Evolutionary conservation across 2,329 filamentous ascomycete genomes (phyloP), one percentile per base, ranked within the genome.

Genomic region (Aspergillus felis): DNA sequence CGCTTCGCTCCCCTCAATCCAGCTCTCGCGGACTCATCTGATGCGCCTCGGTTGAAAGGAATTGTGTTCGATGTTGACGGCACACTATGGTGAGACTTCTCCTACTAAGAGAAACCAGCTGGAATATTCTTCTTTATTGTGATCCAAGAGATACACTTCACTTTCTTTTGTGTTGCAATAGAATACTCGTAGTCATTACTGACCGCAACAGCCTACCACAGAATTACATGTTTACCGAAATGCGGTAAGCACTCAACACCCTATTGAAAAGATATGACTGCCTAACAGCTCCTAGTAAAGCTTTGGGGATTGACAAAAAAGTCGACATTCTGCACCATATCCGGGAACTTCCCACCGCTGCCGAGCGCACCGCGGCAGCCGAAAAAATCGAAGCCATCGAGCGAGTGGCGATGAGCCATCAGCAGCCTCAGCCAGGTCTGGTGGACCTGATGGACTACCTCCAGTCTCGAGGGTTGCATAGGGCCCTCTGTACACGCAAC

Each of bases 41-140:
- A 50, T 60, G 73, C 74, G 20, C 79, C 81, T 46, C 67, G 66
- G 29, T 67, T 87, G 56, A 79, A 80, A 65, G 85, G 85, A 1
- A 81, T 87, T 27, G 79, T 97, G 14, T 97, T 97, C 75, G 93
- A 99, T 76, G 90, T 99, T 61, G 93, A 99, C 74, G 93, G 93
- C 3, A 99, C 93, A 25, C 76, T 97, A 59, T 97, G 89, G 92
- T 95, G 22, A 24, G 44, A 76, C 17, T 3, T 49, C 27, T 9
- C 77, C 32, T 38, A 17, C 3, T 1, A 7, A 38, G 5, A 17
- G 1, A 38, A 5, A 38, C 6, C 5, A 38, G 2, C 5, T 17
- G 32, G 14, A 4, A 6, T 38, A 17, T 65, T 29, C 50, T 28
- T 25, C n/a, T 53, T 22, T 38, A 12, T 14, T 53, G 3, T 28